Base-by-base conservation (phyloP, 2,329 filamentous ascomycete genomes). In the Apiospora saccharicola region DNA sequence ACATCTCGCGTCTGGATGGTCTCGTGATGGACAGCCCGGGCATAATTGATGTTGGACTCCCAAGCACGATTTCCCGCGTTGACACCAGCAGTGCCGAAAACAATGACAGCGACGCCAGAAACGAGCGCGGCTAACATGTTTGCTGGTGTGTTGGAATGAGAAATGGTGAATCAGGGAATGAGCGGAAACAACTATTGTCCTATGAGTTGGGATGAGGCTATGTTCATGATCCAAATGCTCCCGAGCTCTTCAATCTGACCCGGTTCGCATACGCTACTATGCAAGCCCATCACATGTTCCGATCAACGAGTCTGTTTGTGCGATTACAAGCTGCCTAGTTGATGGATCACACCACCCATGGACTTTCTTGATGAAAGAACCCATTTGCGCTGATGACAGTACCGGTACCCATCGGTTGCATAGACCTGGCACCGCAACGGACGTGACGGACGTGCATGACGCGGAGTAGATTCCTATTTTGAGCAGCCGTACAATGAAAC, bases 61-160 rank as follows among this genome's bases (percentile, higher is more conserved):
- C 73, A 72, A 26, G 43, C 69, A 24, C 71, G 68, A 44, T 41
- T 72, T 22, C 67, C 71, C 8, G 69, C 73, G 61, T 44, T 67
- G 14, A 61, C 68, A 13, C n/a, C 53, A 53, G 30, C 37, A 61
- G 30, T 49, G 30, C 34, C n/a, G 12, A 34, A 53, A 53, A 30
- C 61, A 34, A 41, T 43, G 68, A 67, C 24, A n/a, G 69, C 34
- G 41, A 70, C n/a, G 24, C 19, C 19, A n/a, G 53, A 49, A 43
- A 61, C 34, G 5, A 61, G 53, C 6, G 53, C 4, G 24, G 53
- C 24, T 19, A 61, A 61, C 53, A 61, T 61, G 24, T 26, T n/a
- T 61, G 34, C 53, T 61, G 53, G 5, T 61, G 53, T 5, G 26
- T 14, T 16, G 53, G n/a, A 61, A 14, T 8, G n/a, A 37, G 14